Evolutionary conservation across 2,329 filamentous ascomycete genomes (phyloP), one percentile per base, ranked within the genome.

Genomic region (Phaeosphaeriaceae sp.): DNA sequence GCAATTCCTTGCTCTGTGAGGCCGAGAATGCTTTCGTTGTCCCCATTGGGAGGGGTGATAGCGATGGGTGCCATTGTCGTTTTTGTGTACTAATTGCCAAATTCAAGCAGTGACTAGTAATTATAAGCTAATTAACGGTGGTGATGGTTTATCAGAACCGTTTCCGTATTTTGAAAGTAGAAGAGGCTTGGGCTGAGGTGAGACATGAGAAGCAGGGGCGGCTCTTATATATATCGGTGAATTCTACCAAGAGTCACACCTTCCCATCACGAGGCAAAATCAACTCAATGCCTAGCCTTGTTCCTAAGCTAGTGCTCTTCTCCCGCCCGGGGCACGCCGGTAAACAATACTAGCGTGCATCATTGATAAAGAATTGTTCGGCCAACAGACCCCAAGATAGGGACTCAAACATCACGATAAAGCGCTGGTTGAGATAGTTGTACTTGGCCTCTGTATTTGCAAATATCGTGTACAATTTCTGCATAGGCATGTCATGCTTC

Each of bases 1-100:
- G 67, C 54, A 39, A 74, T 72, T 42, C 71, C 70, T 23, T 61
- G 51, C 38, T 55, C 52, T 21, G 70, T 73, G 49, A 73, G 68
- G 16, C 62, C 51, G 26, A 68, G 64, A 34, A 64, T 49, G 6
- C 51, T 66, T 34, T 64, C 61, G 42, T 48, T 52, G 1, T n/a
- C 37, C 37, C 67, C 61, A 11, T 54, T 58, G 15, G 60, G 63
- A 40, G 70, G 70, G 41, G 69, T 69, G 35, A 71, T 42, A 15
- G 68, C 67, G 32, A 67, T 69, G 39, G 68, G 66, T 43, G 68
- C 45, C 69, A 72, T 71, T 40, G 28, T 56, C 21, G 30, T 33
- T 28, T 23, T 6, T 45, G 32, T 49, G 15, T 26, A 8, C 7
- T 11, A 26, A 26, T 26, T 26, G 23, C 23, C 23, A 26, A 6